Conservation (phyloP, 805 yeast species). For the Grigorovia humatica region DNA sequence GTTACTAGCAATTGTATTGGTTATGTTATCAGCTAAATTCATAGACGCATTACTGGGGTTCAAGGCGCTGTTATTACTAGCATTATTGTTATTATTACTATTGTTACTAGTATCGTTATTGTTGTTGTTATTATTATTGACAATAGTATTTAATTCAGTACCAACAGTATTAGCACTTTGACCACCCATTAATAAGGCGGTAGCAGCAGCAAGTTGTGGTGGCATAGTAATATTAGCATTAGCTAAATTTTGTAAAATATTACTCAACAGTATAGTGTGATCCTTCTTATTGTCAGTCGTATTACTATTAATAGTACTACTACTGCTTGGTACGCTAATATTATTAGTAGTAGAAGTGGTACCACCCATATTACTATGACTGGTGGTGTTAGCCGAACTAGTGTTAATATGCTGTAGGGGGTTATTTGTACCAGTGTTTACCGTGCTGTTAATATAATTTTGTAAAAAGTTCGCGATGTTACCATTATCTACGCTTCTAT, state of each 20-base stretch:
- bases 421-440: neutral
- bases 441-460: too few relatives aligned
- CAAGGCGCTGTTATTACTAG: neutral
- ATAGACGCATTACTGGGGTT: neutral
- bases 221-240: neutral
- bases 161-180: neutral
- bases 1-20: neutral
- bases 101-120: neutral
- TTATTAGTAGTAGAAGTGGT: too few relatives aligned
- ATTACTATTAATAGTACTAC: neutral
- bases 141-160: too few relatives aligned
- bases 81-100: neutral
- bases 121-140: neutral
- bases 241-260: neutral
- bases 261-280: neutral
- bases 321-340: too few relatives aligned
- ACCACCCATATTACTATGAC: neutral
- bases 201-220: neutral
- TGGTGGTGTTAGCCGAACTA: too few relatives aligned
- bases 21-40: neutral
- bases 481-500: neutral
- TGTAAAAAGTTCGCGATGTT: neutral
- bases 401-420: too few relatives aligned
- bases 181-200: neutral
- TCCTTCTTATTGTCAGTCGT: too few relatives aligned